These are phyloP conservation scores for Hypoxylon sp. DNA, from an alignment of 2,329 filamentous ascomycete species.

Conservation along the genomic window DNA sequence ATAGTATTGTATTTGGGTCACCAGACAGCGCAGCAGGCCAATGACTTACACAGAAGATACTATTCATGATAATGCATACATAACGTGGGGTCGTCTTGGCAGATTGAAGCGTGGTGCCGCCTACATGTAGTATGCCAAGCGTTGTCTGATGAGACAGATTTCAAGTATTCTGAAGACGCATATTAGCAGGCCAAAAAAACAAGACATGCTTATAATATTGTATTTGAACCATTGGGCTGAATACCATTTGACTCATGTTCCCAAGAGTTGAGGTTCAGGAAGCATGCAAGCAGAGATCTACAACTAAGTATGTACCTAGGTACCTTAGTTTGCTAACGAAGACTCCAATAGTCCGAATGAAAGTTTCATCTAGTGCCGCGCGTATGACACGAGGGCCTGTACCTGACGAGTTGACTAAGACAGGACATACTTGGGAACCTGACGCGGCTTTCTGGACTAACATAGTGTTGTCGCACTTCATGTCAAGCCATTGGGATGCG, in stretches of 20 bases:
- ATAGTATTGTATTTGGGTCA: neutral
- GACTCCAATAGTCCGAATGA: neutral
- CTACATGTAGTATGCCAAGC: too few species aligned
- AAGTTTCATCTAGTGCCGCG: conserved; percentile 7
- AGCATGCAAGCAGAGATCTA: neutral
- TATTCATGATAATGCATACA: neutral
- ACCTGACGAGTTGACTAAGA: neutral
- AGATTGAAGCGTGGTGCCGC: neutral
- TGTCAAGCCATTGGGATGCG: neutral
- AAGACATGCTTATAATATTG: neutral
- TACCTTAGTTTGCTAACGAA: neutral
- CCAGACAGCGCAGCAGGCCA: neutral
- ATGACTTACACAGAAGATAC: neutral
- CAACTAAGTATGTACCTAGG: too few species aligned
- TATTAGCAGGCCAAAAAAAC: neutral
- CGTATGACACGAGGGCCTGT: conserved; percentile 3
- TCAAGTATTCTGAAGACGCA: neutral
- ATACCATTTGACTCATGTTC: neutral
- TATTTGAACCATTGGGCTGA: neutral
- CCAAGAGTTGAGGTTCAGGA: neutral
- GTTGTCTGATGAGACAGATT: too few species aligned
- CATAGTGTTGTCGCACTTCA: neutral
- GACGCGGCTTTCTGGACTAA: neutral
- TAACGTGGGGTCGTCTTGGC: too few species aligned
- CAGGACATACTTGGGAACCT: neutral